A percentile compares a stretch with the other conserved stretches of the same genome.
Conservation (phyloP, 2,329 filamentous ascomycete species). For the Clarireedia paspali region DNA sequence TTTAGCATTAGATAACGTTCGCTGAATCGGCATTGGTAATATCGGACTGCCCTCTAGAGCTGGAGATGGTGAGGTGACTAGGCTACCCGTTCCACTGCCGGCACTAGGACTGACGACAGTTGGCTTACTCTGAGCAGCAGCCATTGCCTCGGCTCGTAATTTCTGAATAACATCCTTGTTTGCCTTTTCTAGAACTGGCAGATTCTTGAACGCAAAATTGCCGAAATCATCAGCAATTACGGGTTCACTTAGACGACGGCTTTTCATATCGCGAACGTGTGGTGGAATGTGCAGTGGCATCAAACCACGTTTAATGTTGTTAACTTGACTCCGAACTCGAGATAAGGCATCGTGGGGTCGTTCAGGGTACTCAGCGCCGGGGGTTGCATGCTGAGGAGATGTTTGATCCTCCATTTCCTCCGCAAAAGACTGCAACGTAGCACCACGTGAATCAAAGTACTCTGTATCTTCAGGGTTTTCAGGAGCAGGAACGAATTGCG, state of each 20-base stretch:
- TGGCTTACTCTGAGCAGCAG: conserved; percentile 52
- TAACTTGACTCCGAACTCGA: conserved; percentile 78
- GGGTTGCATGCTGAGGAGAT: conserved; percentile 62
- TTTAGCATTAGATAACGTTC: conserved; percentile 77
- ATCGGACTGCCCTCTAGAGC: conserved; percentile 80
- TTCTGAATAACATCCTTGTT: conserved; percentile 99
- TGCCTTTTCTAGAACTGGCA: conserved; percentile 92
- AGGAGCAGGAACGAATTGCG: conserved; percentile 86
- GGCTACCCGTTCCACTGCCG: conserved; percentile 8
- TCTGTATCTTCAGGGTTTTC: conserved; percentile 97
- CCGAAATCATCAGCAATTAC: conserved; percentile 88
- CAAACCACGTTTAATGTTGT: conserved; percentile 78
- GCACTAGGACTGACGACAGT: conserved; percentile 17
- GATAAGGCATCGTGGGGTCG: conserved; percentile 92
- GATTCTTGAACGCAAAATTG: conserved; percentile 92
- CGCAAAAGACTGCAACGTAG: conserved; percentile 83
- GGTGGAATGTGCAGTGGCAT: conserved; percentile 96
- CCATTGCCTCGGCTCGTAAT: conserved; percentile 82
- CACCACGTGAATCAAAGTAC: conserved; percentile 90
- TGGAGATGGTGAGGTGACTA: conserved; percentile 50
- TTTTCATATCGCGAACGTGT: conserved; percentile 87
- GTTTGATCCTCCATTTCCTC: conserved; percentile 90
- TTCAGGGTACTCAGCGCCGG: conserved; percentile 73
- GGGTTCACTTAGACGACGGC: conserved; percentile 82
- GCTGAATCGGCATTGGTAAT: conserved; percentile 70